A percentile compares a stretch with the other conserved stretches of the same genome.
Evolutionary conservation across 805 yeast genomes (phyloP).

Genomic region (Candida glaebosa): DNA sequence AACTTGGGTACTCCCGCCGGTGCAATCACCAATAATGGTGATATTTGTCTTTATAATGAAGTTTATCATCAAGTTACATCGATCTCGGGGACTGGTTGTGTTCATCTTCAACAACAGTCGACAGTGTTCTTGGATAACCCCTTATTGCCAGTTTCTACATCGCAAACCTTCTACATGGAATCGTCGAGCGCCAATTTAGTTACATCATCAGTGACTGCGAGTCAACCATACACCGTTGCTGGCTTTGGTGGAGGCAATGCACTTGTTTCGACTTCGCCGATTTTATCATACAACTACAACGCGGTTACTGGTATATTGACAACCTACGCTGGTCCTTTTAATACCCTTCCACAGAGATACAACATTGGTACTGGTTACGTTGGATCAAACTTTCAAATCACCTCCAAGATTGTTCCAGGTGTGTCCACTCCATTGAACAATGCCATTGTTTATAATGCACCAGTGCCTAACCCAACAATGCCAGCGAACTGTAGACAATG

Average conservation of each 20-base stretch:
- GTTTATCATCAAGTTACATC: conserved; percentile 19
- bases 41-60: conserved; percentile 23
- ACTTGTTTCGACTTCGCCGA: conserved; percentile 13
- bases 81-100: conserved; percentile 24
- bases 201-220: conserved; percentile 12
- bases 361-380: conserved; percentile 23
- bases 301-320: conserved; percentile 20
- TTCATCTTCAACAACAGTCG: conserved; percentile 16
- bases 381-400: conserved; percentile 9
- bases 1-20: conserved; percentile 14
- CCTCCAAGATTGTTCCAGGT: conserved; percentile 17
- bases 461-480: conserved; percentile 17
- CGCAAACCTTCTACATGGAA: conserved; percentile 18
- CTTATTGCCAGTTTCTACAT: conserved; percentile 11
- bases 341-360: conserved; percentile 10
- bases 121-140: conserved; percentile 12
- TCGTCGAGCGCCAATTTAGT: conserved; percentile 14
- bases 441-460: conserved; percentile 15
- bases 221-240: conserved; percentile 18
- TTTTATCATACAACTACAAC: conserved; percentile 9
- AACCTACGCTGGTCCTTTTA: conserved; percentile 7
- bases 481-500: conserved; percentile 21
- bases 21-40: conserved; percentile 21
- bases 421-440: conserved; percentile 16
- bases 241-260: conserved; percentile 25